Conservation (phyloP, 352 stramenopile genomes). For the Globisporangium apiculatum region DNA sequence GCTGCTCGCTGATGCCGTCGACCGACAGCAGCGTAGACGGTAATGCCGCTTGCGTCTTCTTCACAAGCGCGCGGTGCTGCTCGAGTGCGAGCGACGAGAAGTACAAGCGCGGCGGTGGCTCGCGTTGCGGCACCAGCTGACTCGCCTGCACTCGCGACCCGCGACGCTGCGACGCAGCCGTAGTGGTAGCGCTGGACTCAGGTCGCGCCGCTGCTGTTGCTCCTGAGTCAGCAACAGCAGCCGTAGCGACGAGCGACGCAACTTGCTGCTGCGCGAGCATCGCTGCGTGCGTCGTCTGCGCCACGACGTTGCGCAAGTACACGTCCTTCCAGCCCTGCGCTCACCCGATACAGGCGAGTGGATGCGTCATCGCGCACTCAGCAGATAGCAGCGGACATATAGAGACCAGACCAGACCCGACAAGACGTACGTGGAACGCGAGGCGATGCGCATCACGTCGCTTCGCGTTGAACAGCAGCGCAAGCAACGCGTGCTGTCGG, state of each 20-base stretch:
- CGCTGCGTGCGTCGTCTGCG: conserved; percentile 53
- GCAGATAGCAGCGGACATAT: background rate
- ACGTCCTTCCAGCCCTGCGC: conserved; percentile 44
- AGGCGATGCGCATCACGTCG: conserved; percentile 11
- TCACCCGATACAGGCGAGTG: background rate
- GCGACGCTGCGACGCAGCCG: too few relatives aligned
- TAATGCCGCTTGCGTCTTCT: background rate
- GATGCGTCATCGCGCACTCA: background rate
- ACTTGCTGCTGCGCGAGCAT: conserved; percentile 35
- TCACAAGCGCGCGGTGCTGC: conserved; percentile 4
- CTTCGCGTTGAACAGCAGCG: conserved; percentile 4
- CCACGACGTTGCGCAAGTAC: conserved; percentile 36
- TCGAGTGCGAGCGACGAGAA: conserved; percentile 8
- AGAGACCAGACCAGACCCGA: background rate
- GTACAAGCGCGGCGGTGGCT: conserved; percentile 3
- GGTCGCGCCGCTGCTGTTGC: background rate
- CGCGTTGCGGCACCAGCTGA: too few relatives aligned
- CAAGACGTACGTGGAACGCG: conserved; percentile 19
- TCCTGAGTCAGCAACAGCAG: background rate
- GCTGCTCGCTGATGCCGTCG: too few relatives aligned
- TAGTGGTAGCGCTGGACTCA: too few relatives aligned
- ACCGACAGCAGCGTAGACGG: too few relatives aligned
- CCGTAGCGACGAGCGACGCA: background rate
- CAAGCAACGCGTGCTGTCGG: conserved; percentile 11
- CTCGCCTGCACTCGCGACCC: too few relatives aligned